Base-by-base conservation (phyloP, 192 early-diverging fungal species). In the Coemansia erecta region DNA sequence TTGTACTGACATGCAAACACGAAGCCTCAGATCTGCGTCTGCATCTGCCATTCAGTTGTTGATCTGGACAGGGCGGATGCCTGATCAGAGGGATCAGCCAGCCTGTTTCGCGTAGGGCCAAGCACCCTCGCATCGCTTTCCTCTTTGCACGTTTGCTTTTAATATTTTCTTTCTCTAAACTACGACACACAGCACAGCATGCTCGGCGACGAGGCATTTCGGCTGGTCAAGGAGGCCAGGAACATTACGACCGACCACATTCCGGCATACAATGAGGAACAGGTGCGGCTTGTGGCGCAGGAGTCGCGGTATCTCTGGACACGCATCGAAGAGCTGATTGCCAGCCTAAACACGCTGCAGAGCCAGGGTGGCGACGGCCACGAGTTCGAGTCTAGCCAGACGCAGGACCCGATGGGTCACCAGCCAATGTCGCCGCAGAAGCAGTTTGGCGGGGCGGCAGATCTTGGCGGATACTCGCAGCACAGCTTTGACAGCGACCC, bases 211-310 rank as follows among this genome's bases (percentile, higher is more conserved):
- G 86, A 90, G 64, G 87, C 86, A 5, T 82, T 85, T 49, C 85
- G 88, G 56, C 85, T 96, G 23, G 85, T 87, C 14, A 86, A 88
- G 26, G 90, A 96, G 62, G 83, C 86, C 47, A 94, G 92, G 61
- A 84, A 91, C 26, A 70, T 73, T 8, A 83, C 87, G 22, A 45
- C 82, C 11, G 88, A 91, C 60, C 73, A 84, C 53, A 83, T 89
- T 18, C 79, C 86, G 8, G 84, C 87, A 8, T 95, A 97, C 80
- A 90, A 91, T 68, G 88, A 89, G 48, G 86, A 89, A 50, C 77
- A 86, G 7, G 90, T 97, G 22, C 84, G 87, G 31, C 84, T 84
- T 64, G 90, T 94, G 45, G 82, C 87, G 41, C 81, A 87, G 49
- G 94, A 96, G 73, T 85, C 92, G 64, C 84, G 86, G 21, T 74